Conservation (phyloP, 2,329 filamentous ascomycete species). For the Neopestalotiopsis rosae region DNA sequence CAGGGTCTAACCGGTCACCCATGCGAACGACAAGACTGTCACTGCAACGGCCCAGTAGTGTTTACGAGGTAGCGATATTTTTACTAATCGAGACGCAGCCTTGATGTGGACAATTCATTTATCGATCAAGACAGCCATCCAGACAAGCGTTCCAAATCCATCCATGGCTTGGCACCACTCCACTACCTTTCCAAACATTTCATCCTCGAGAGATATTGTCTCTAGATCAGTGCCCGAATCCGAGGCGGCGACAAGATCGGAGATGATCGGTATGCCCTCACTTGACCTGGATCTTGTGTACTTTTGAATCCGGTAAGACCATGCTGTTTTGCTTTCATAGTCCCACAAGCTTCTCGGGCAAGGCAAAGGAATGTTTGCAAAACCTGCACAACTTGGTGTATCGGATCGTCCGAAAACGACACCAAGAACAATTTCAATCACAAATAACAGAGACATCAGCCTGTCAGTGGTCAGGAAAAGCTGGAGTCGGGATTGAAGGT, state of each 20-base stretch:
- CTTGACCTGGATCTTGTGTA: conserved; percentile 17
- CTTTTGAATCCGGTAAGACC: conserved; percentile 24
- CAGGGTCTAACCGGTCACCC: too few species aligned
- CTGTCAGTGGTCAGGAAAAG: conserved; percentile 14
- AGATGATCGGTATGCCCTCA: conserved; percentile 17
- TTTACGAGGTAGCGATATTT: too few species aligned
- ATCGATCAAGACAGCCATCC: conserved; percentile 39
- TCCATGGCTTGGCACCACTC: conserved; percentile 34
- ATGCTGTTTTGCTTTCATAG: conserved; percentile 23
- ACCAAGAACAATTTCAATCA: conserved; percentile 24
- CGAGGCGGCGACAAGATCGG: conserved; percentile 17
- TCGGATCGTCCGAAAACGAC: conserved; percentile 21
- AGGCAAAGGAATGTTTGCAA: conserved; percentile 22
- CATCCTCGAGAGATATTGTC: not conserved
- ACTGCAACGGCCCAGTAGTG: too few species aligned
- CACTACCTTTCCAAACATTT: conserved; percentile 22
- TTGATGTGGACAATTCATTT: not conserved
- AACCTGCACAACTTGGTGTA: conserved; percentile 14
- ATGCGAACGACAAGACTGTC: too few species aligned
- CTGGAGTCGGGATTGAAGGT: not conserved
- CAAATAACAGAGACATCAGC: conserved; percentile 23
- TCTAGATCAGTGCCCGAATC: not conserved
- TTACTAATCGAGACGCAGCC: not conserved
- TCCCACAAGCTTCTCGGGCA: conserved; percentile 29
- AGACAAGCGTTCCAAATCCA: conserved; percentile 32